Base-by-base conservation (phyloP, 495 filamentous ascomycete genomes). In the Aspergillus homomorphus region DNA sequence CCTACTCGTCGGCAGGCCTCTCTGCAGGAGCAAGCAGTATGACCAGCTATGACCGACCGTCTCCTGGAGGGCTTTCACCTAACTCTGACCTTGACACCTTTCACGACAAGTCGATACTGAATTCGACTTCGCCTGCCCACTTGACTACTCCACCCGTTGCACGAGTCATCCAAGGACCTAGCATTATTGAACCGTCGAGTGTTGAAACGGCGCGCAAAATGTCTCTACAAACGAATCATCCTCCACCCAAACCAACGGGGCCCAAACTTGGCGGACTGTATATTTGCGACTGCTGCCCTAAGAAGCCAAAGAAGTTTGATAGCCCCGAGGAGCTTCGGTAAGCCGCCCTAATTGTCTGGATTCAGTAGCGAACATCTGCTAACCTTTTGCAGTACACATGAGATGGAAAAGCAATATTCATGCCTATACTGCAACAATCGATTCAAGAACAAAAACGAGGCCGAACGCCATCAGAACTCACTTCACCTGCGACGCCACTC, bases 401-500 rank as follows among this genome's bases (percentile, higher is more conserved):
- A 92, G 64, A 86, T 89, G 62, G 94, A 98, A 68, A 98, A 98
- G 70, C 95, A 98, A 71, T 98, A 98, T 72, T 85, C 85, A 53
- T 98, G 94, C 69, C 80, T 84, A 18, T 98, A 88, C 72, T 98
- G 94, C 70, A 86, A 87, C 44, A 98, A 98, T 70, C 84, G 92
- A 20, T 98, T 98, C 80, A 98, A 98, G 73, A 98, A 98, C 77
- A 98, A 98, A 73, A 98, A 98, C 61, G 94, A 98, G 76, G 94
- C 94, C 6, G 94, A 98, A 71, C 85, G 94, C 18, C 94, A 98
- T 69, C 94, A 97, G 68, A 98, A 98, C 61, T 96, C 91, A 1
- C 86, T 98, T 16, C 94, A 98, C 71, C 84, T 98, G 7, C 86
- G 94, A 44, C 87, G 87, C n/a, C 91, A 98, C 73, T 97, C 92